Base-by-base conservation (phyloP, 345 rosid species). In the Diplotaxis tenuifolia region DNA sequence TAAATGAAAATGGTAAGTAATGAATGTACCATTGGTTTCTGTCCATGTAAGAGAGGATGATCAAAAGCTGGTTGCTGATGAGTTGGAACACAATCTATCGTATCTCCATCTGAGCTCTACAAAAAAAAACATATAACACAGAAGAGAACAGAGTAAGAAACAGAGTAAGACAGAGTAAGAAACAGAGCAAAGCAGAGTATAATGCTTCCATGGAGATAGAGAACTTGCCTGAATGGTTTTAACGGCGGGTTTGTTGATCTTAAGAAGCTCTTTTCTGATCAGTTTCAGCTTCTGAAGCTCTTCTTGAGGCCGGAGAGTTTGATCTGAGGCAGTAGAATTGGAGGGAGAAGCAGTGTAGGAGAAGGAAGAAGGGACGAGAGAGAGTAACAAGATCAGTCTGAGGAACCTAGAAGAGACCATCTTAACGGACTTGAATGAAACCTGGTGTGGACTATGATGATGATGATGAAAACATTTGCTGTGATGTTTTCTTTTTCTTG, bases 51-150 rank as follows among this genome's bases (percentile, higher is more conserved):
- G 55, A 74, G 71, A 31, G 95, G 93, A 81, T 92, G 97, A 84
- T 96, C 99, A 9, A 92, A 96, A 67, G 98, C 99, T 6, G 86
- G 94, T 68, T 96, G 99, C 10, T 82, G 82, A 79, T 92, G 94
- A 74, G 88, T 68, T 29, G 78, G 50, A 27, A 96, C 90, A 74
- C 99, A 96, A 58, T 89, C 99, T 80, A 96, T 84, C 14, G 73
- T 38, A 84, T 96, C 99, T 55, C 97, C 97, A 69, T 89, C 91
- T 25, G 91, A 86, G 72, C 92, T 96, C 98, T 96, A 89, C 59
- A 77, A 40, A 16, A 60, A 19, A 45, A 25, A 25, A n/a, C 65
- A 73, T 60, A 23, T 23, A 53, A 75, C 14, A 16, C 32, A 25
- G 32, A 53, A 9, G 52, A 72, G 20, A 61, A 56, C 55, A 27